phyloP scores from a whole-genome alignment of 2,329 filamentous ascomycete genomes.

The Cercospora canescens region DNA sequence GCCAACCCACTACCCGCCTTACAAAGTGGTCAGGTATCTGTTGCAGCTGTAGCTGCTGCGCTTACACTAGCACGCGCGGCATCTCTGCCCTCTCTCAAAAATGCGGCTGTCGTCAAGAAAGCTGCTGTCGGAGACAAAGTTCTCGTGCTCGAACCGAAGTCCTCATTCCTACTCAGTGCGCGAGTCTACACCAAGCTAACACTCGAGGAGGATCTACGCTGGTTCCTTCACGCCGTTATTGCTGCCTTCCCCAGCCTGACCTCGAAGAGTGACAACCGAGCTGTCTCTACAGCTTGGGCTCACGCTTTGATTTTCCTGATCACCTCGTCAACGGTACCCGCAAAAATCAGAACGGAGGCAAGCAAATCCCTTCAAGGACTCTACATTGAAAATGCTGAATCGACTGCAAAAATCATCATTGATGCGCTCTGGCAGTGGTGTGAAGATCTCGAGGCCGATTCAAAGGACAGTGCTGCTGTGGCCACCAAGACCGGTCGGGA shows the following conservation, averaged over 20 bases:
- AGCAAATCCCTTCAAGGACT: slow-evolving; percentile 61
- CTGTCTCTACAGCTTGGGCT: slow-evolving; percentile 60
- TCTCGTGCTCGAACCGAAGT: slow-evolving; percentile 72
- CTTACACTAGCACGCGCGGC: slow-evolving; percentile 58
- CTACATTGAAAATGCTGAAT: slow-evolving; percentile 61
- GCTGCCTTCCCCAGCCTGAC: slow-evolving; percentile 50
- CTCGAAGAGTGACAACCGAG: slow-evolving; percentile 41
- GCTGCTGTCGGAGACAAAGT: slow-evolving; percentile 64
- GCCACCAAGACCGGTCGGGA: slow-evolving; percentile 64
- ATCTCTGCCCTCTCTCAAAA: slow-evolving; percentile 55
- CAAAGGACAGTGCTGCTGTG: slow-evolving; percentile 74
- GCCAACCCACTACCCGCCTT: slow-evolving; percentile 76
- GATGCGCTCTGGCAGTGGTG: slow-evolving; percentile 81
- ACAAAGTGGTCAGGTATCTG: slow-evolving; percentile 79
- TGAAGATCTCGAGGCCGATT: slow-evolving; percentile 63
- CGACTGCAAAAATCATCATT: slow-evolving; percentile 60
- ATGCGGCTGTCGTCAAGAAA: slow-evolving; percentile 60
- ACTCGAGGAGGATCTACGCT: slow-evolving; percentile 72
- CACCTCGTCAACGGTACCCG: slow-evolving; percentile 61
- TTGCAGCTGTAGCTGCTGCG: slow-evolving; percentile 72
- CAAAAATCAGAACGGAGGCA: slow-evolving; percentile 64
- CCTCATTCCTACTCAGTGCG: slow-evolving; percentile 82
- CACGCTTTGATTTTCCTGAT: slow-evolving; percentile 81
- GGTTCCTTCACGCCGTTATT: slow-evolving; percentile 71
- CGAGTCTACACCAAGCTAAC: slow-evolving; percentile 81